phyloP scores from a whole-genome alignment of 257 asterid genomes.

The Nicotiana sylvestris region DNA sequence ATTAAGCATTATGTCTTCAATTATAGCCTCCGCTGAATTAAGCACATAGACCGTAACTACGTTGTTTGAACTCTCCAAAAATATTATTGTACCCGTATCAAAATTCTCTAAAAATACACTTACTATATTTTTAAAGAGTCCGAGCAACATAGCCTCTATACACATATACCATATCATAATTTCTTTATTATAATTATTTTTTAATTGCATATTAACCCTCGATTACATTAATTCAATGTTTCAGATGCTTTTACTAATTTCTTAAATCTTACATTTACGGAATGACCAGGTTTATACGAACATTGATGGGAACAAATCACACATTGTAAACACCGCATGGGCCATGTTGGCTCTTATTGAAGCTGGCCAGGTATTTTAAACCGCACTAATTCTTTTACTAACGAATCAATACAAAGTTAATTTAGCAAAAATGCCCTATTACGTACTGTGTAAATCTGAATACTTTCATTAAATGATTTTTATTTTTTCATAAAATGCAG shows the following conservation, averaged over 20 bases:
- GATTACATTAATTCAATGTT: neutral
- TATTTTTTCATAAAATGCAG: neutral
- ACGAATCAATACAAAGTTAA: neutral
- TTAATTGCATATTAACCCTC: neutral
- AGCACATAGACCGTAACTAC: too few species aligned
- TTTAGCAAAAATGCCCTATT: too few species aligned
- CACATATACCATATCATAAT: neutral
- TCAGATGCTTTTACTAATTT: neutral
- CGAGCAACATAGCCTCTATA: too few species aligned
- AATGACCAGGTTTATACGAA: conserved; percentile 51
- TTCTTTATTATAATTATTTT: neutral
- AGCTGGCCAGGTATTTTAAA: conserved; percentile 58
- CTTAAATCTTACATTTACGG: neutral
- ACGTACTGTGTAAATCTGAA: neutral
- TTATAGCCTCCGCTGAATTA: too few species aligned
- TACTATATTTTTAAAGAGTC: too few species aligned
- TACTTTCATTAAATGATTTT: neutral
- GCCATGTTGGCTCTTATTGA: conserved; percentile 66
- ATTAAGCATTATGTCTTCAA: neutral
- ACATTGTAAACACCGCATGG: conserved; percentile 67
- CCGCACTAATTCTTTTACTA: neutral
- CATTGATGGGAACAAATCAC: conserved; percentile 40
- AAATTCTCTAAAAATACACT: too few species aligned
- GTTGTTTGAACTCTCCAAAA: too few species aligned
- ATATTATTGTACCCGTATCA: rapidly evolving